Conservation (phyloP, 148 eudicot species). For the Rhododendron vialii region DNA sequence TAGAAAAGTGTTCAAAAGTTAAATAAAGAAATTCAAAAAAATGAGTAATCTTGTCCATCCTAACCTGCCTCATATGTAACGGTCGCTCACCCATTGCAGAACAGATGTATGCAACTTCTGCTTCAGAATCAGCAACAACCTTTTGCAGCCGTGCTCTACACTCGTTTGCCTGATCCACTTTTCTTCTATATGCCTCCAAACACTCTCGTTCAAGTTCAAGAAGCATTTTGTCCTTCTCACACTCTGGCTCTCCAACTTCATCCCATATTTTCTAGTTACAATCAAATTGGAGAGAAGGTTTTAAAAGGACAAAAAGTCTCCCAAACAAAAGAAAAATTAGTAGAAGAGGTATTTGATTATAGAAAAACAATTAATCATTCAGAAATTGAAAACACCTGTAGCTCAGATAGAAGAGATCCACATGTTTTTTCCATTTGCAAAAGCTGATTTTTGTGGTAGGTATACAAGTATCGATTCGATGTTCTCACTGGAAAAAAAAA, state of each 20-base stretch:
- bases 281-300: not conserved
- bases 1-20: not conserved
- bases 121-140: conserved; percentile 69
- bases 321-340: not conserved
- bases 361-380: not conserved
- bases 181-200: conserved; percentile 62
- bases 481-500: conserved; percentile 4
- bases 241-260: conserved; percentile 74
- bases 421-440: conserved; percentile 56
- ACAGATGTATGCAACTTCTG: conserved; percentile 61
- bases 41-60: conserved; percentile 2
- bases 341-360: not conserved
- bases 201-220: conserved; percentile 74
- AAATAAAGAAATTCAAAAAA: not conserved
- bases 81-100: conserved; percentile 63
- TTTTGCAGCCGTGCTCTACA: conserved; percentile 56
- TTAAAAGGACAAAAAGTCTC: not conserved
- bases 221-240: conserved; percentile 64
- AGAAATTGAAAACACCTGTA: conserved; percentile 47
- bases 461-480: conserved; percentile 9
- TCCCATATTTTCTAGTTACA: conserved; percentile 77
- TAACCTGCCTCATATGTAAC: conserved; percentile 48
- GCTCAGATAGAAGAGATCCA: conserved; percentile 51
- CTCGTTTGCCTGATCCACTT: conserved; percentile 71
- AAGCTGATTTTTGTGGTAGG: conserved; percentile 28